phyloP scores from a whole-genome alignment of 768 basidiomycete species.

The Naganishia kalamii region DNA sequence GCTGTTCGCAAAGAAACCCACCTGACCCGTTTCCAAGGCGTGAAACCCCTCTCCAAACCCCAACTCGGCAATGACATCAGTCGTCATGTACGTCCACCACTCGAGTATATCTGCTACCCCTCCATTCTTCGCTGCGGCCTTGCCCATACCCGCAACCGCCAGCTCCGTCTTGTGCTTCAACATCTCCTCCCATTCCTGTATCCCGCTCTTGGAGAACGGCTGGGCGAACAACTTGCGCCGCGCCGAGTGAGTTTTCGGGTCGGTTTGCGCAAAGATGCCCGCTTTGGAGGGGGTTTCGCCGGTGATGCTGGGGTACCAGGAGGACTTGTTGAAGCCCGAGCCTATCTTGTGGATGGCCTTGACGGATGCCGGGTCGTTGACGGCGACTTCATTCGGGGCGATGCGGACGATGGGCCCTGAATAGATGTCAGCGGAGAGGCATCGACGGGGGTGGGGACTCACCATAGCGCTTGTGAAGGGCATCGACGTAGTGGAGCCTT shows the following conservation, averaged over 20 bases:
- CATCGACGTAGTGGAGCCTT: background rate
- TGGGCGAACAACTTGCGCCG: slow-evolving; percentile 7
- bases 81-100: slow-evolving; percentile 12
- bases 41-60: slow-evolving; percentile 9
- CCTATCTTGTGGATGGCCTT: slow-evolving; percentile 1
- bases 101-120: slow-evolving; percentile 1
- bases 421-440: background rate
- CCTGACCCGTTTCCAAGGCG: background rate
- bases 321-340: background rate
- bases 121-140: background rate
- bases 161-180: background rate
- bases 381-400: background rate
- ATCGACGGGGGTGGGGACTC: background rate
- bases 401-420: background rate
- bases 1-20: background rate
- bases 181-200: slow-evolving; percentile 13
- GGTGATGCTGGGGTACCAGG: slow-evolving; percentile 6
- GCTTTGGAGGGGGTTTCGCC: background rate
- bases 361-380: background rate
- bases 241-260: background rate
- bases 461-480: slow-evolving; percentile 7
- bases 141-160: background rate
- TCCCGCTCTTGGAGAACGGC: background rate
- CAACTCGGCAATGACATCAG: slow-evolving; percentile 1
- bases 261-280: background rate